Percentiles rank a stretch among this genome's conserved stretches.
These are phyloP conservation scores for Cicer cuneatum DNA, from an alignment of 306 rosid species.

Conservation along the genomic window DNA sequence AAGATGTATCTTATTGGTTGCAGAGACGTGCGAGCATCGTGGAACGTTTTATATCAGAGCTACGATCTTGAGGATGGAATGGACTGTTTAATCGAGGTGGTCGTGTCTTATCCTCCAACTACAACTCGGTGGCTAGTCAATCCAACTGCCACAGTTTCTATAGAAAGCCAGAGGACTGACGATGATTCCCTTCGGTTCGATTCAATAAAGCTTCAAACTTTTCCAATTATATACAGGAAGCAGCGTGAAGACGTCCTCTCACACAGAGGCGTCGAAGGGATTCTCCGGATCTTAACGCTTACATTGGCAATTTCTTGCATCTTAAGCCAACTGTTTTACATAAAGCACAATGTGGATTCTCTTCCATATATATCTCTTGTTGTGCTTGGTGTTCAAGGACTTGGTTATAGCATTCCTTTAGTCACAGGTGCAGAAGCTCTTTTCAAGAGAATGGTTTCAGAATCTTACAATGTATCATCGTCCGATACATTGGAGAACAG, in stretches of 20 bases:
- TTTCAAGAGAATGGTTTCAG: slow-evolving; percentile 64
- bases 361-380: slow-evolving; percentile 78
- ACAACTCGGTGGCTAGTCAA: slow-evolving; percentile 78
- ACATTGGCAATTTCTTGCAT: slow-evolving; percentile 74
- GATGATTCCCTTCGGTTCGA: slow-evolving; percentile 71
- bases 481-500: slow-evolving; percentile 61
- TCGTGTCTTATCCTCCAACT: slow-evolving; percentile 86
- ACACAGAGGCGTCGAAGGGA: slow-evolving; percentile 74
- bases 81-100: slow-evolving; percentile 80
- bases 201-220: slow-evolving; percentile 63
- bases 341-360: slow-evolving; percentile 61
- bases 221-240: slow-evolving; percentile 73
- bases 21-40: slow-evolving; percentile 79
- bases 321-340: slow-evolving; percentile 72
- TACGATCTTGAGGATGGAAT: slow-evolving; percentile 80
- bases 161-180: slow-evolving; percentile 72
- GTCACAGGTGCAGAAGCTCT: slow-evolving; percentile 89
- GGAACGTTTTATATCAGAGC: slow-evolving; percentile 71
- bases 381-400: slow-evolving; percentile 81
- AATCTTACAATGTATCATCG: slow-evolving; percentile 51
- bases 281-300: slow-evolving; percentile 82
- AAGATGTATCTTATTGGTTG: slow-evolving; percentile 90
- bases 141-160: slow-evolving; percentile 69
- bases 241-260: slow-evolving; percentile 83
- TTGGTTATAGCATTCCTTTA: slow-evolving; percentile 83